Evolutionary conservation across 225 moss, liverwort and hornwort genomes (phyloP).

Genomic region (Pseudoscleropodium purum): DNA sequence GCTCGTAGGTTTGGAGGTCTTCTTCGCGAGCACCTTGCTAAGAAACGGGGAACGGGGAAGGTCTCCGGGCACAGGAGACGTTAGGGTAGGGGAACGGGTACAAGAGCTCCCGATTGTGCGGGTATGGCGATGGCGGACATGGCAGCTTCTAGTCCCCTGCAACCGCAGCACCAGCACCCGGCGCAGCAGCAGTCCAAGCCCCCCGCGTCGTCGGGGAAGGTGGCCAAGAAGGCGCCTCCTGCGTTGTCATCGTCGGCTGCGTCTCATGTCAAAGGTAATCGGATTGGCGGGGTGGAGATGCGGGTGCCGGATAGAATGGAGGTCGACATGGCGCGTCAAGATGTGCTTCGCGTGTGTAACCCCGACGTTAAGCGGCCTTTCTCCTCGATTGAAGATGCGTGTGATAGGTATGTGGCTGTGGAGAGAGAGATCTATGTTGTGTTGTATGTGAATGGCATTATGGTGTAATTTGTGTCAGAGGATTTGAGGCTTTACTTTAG

Average conservation of each 20-base stretch:
- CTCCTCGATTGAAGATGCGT: slow-evolving; percentile 83
- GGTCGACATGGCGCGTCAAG: slow-evolving; percentile 91
- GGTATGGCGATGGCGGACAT: slow-evolving; percentile 66
- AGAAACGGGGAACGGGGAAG: not conserved
- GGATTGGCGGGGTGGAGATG: slow-evolving; percentile 46
- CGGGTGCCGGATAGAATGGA: slow-evolving; percentile 63
- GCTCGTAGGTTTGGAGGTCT: not conserved
- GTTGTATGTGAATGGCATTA: not conserved
- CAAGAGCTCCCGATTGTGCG: not conserved
- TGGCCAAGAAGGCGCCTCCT: slow-evolving; percentile 41
- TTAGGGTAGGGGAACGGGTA: not conserved
- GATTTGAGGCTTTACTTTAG: not conserved
- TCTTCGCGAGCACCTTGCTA: slow-evolving; percentile 6
- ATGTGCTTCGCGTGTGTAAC: slow-evolving; percentile 67
- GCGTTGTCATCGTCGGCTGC: not conserved
- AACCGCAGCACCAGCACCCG: slow-evolving; percentile 21
- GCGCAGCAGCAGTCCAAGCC: slow-evolving; percentile 40
- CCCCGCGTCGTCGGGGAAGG: slow-evolving; percentile 50
- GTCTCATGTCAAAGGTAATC: slow-evolving; percentile 21
- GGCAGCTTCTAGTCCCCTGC: slow-evolving; percentile 47
- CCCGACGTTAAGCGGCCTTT: slow-evolving; percentile 83
- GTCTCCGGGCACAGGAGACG: not conserved
- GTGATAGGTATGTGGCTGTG: slow-evolving; percentile 59
- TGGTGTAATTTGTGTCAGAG: not conserved
- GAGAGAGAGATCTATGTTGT: not conserved